These are phyloP conservation scores for Jacaranda copaia DNA, from an alignment of 257 asterid species.

Conservation along the genomic window DNA sequence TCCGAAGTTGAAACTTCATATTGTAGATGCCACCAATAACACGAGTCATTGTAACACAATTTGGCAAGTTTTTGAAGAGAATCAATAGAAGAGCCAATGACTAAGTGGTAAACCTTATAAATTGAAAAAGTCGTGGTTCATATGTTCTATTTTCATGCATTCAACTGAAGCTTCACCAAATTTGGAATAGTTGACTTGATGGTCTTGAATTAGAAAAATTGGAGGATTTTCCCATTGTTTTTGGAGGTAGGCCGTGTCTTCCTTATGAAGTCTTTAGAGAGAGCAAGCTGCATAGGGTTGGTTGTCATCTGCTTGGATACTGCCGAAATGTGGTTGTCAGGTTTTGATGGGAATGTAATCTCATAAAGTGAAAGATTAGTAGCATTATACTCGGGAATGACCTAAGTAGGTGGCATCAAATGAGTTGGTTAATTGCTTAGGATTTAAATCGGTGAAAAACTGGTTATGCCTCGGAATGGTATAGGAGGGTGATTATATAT, in stretches of 20 bases:
- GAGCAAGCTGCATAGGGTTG: neutral
- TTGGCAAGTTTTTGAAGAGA: slow-evolving; percentile 24
- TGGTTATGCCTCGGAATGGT: too few relatives aligned
- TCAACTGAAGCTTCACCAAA: neutral
- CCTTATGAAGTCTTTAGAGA: neutral
- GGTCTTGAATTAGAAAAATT: neutral
- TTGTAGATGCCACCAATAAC: slow-evolving; percentile 28
- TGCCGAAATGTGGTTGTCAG: too few relatives aligned
- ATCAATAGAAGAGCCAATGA: neutral
- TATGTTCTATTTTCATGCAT: neutral
- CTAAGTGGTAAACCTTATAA: neutral
- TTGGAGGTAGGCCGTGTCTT: neutral
- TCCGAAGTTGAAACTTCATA: slow-evolving; percentile 16
- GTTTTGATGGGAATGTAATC: too few relatives aligned
- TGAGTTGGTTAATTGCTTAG: too few relatives aligned
- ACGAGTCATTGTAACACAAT: neutral
- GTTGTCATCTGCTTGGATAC: too few relatives aligned
- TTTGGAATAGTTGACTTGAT: neutral
- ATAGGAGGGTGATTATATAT: too few relatives aligned
- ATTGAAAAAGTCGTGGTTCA: slow-evolving; percentile 15
- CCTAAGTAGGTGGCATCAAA: too few relatives aligned
- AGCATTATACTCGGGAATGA: too few relatives aligned
- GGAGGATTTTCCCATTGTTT: neutral
- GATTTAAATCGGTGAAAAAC: too few relatives aligned
- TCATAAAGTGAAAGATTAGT: too few relatives aligned